Evolutionary conservation across 2,329 filamentous ascomycete species (phyloP).

Genomic region (Xylaria sp.): DNA sequence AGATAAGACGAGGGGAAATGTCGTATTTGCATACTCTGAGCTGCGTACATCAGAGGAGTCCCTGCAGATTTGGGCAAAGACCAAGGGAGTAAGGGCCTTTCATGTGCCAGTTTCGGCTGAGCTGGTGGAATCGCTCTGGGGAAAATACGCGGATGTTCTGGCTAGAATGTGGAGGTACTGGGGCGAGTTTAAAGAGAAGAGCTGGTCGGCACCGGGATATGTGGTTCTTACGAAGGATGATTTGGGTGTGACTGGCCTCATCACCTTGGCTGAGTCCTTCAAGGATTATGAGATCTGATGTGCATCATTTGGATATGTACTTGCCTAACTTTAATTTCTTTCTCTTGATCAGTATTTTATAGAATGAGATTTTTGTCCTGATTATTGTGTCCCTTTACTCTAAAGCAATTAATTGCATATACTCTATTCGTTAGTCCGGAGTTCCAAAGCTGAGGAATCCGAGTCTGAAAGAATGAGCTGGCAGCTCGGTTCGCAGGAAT

Average conservation of each 20-base stretch:
- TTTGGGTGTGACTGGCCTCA: slow-evolving; percentile 27
- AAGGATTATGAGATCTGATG: slow-evolving; percentile 20
- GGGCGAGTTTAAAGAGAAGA: slow-evolving; percentile 30
- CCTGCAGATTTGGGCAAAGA: slow-evolving; percentile 30
- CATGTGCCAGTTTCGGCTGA: slow-evolving; percentile 31
- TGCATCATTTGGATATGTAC: neutral
- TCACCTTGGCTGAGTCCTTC: slow-evolving; percentile 27
- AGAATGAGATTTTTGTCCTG: neutral
- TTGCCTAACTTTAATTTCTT: neutral
- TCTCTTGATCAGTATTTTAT: neutral
- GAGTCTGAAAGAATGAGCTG: slow-evolving; percentile 71
- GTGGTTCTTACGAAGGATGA: slow-evolving; percentile 28
- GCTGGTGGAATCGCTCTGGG: slow-evolving; percentile 24
- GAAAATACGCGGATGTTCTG: slow-evolving; percentile 26
- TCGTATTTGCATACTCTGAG: slow-evolving; percentile 30
- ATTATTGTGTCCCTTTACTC: neutral
- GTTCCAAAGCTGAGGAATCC: slow-evolving; percentile 66
- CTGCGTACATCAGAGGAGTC: slow-evolving; percentile 27
- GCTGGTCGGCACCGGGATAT: slow-evolving; percentile 26
- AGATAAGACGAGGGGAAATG: slow-evolving; percentile 27
- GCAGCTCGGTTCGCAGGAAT: slow-evolving; percentile 38
- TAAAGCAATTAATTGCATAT: slow-evolving; percentile 55
- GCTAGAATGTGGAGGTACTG: slow-evolving; percentile 35
- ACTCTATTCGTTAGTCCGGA: slow-evolving; percentile 72
- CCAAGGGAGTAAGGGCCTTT: slow-evolving; percentile 30